phyloP scores from a whole-genome alignment of 1,284 basidiomycete species.

The Prillingera fragicola region DNA sequence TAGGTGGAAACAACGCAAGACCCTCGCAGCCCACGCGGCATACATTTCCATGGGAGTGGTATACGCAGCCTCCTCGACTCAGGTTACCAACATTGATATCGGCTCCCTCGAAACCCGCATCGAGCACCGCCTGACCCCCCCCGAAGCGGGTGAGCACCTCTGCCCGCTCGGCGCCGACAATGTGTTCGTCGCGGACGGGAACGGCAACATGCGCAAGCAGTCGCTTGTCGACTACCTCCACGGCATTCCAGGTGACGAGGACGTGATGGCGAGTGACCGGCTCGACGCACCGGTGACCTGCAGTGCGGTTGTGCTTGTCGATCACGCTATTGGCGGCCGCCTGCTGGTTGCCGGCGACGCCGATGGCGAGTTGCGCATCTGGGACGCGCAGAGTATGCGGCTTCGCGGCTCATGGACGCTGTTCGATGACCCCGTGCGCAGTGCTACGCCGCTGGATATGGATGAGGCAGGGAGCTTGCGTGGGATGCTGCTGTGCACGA shows the following conservation, averaged over 20 bases:
- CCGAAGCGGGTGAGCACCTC: conserved; percentile 3
- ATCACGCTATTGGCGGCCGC: conserved; percentile 2
- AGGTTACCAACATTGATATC: conserved; percentile 7
- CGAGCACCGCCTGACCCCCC: background rate
- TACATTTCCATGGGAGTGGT: conserved; percentile 3
- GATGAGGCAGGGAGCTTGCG: conserved; percentile 55
- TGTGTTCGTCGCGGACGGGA: conserved; percentile 9
- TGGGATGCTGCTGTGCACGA: conserved; percentile 67
- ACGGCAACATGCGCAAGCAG: conserved; percentile 12
- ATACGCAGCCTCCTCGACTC: background rate
- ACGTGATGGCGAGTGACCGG: conserved; percentile 18
- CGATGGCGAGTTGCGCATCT: conserved; percentile 42
- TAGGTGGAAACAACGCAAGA: conserved; percentile 5
- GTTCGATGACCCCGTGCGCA: conserved; percentile 50
- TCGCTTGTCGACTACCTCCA: conserved; percentile 15
- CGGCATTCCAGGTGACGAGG: conserved; percentile 1
- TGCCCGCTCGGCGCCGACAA: conserved; percentile 12
- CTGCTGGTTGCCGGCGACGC: conserved; percentile 42
- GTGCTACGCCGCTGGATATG: conserved; percentile 23
- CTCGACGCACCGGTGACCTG: conserved; percentile 32
- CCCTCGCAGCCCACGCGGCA: conserved; percentile 3
- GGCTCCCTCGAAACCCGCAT: conserved; percentile 4
- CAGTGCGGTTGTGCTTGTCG: conserved; percentile 14
- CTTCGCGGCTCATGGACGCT: conserved; percentile 33
- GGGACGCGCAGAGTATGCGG: conserved; percentile 29